These are phyloP conservation scores for Fusarium mangiferae DNA, from an alignment of 2,329 filamentous ascomycete species.

Conservation along the genomic window DNA sequence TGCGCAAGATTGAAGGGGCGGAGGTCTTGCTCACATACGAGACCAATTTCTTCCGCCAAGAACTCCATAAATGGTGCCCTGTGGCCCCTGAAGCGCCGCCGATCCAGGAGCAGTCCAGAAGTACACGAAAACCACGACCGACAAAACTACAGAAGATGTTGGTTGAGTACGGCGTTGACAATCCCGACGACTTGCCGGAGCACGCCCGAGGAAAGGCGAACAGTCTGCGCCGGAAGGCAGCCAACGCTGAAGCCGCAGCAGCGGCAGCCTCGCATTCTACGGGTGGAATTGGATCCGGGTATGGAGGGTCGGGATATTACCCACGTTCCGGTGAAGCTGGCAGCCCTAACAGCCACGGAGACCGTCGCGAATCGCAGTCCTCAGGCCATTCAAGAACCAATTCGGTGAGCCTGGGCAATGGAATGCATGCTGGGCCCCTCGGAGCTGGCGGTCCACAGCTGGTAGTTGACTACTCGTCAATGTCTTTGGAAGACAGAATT, in stretches of 20 bases:
- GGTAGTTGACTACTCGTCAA: conserved; percentile 51
- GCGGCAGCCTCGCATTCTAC: conserved; percentile 42
- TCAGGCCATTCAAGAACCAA: conserved; percentile 49
- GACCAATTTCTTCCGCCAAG: conserved; percentile 97
- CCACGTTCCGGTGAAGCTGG: conserved; percentile 30
- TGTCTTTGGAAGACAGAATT: conserved; percentile 63
- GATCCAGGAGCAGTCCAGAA: conserved; percentile 85
- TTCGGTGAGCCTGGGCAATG: conserved; percentile 53
- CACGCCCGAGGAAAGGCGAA: conserved; percentile 83
- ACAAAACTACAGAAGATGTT: conserved; percentile 98
- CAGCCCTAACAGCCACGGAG: conserved; percentile 42
- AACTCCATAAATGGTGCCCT: conserved; percentile 93
- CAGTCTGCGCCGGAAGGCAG: conserved; percentile 76
- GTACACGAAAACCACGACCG: conserved; percentile 92
- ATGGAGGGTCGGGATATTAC: conserved; percentile 43
- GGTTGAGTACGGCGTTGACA: conserved; percentile 85
- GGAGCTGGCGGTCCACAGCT: conserved; percentile 56
- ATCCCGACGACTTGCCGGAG: conserved; percentile 89
- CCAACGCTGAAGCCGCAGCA: conserved; percentile 64
- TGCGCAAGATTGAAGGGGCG: conserved; percentile 96
- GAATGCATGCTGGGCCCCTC: conserved; percentile 57
- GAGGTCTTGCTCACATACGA: conserved; percentile 92
- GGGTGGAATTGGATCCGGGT: conserved; percentile 30
- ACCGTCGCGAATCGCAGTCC: conserved; percentile 39
- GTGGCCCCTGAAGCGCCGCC: conserved; percentile 89